A percentile compares a stretch with the other conserved stretches of the same genome.
These are phyloP conservation scores for Platanthera guangdongensis DNA, from an alignment of 106 monocot genomes.

Conservation along the genomic window DNA sequence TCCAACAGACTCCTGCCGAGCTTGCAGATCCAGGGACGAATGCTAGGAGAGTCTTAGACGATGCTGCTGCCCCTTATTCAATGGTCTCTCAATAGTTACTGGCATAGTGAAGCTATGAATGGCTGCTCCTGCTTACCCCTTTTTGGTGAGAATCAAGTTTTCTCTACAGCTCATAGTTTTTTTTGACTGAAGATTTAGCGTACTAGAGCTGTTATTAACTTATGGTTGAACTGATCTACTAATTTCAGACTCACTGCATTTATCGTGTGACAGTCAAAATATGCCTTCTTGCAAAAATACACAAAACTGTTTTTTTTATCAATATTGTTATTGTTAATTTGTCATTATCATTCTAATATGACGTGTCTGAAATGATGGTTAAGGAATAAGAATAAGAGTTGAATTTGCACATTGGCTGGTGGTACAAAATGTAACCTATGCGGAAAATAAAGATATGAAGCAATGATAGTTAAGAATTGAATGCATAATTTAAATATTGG, in stretches of 20 bases:
- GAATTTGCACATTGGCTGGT: too few relatives aligned
- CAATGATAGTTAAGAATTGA: too few relatives aligned
- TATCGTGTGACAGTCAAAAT: neutral
- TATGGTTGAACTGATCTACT: neutral
- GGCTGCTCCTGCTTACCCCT: neutral
- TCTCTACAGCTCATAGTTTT: neutral
- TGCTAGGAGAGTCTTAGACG: constrained; percentile 42
- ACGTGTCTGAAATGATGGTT: too few relatives aligned
- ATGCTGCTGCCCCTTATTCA: constrained; percentile 12
- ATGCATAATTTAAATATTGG: too few relatives aligned
- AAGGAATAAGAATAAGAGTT: too few relatives aligned
- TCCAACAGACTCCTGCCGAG: constrained; percentile 72
- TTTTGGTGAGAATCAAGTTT: neutral
- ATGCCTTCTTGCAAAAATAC: neutral
- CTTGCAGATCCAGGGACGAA: constrained; percentile 56
- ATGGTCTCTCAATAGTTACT: constrained; percentile 1
- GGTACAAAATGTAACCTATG: too few relatives aligned
- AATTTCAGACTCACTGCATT: neutral
- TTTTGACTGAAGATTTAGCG: neutral
- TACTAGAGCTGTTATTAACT: neutral
- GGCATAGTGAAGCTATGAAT: neutral
- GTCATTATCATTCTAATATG: too few relatives aligned
- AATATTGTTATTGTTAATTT: neutral
- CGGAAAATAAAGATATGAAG: too few relatives aligned
- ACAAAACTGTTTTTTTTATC: neutral